A percentile compares a stretch with the other conserved stretches of the same genome.
Conservation (phyloP, 1,284 basidiomycete species). For the Tilletiopsis washingtonensis region DNA sequence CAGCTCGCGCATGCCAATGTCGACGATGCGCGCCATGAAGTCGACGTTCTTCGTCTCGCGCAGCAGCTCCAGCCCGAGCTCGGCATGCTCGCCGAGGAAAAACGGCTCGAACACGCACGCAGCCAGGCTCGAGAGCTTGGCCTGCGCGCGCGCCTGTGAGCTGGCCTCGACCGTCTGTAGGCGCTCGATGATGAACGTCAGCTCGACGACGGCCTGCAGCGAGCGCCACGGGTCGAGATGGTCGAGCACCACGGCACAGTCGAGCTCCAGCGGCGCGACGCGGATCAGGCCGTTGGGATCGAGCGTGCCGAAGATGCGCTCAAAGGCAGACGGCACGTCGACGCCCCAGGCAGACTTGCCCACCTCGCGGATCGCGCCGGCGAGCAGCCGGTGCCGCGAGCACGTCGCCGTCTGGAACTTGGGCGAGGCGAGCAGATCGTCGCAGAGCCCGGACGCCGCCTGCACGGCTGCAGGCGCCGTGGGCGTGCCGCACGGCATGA, state of each 20-base stretch:
- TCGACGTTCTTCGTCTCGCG: constrained; percentile 16
- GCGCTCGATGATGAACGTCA: background rate
- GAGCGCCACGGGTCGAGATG: background rate
- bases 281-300: constrained; percentile 12
- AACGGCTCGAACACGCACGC: background rate
- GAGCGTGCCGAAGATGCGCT: constrained; percentile 11
- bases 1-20: background rate
- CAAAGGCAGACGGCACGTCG: constrained; percentile 10
- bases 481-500: too few species aligned
- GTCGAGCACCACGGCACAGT: background rate
- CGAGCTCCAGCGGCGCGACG: background rate
- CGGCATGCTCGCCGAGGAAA: background rate
- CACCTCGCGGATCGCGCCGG: constrained; percentile 14
- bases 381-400: constrained; percentile 13
- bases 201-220: background rate
- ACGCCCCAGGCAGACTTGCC: constrained; percentile 20
- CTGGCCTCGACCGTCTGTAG: background rate
- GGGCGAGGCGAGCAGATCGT: background rate
- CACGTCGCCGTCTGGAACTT: constrained; percentile 9
- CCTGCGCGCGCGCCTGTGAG: background rate
- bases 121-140: background rate
- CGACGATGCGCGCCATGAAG: background rate
- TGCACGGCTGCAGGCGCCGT: too few species aligned
- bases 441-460: background rate
- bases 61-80: constrained; percentile 12